phyloP scores from a whole-genome alignment of 768 basidiomycete species.

The Phaeolepiota aurea region DNA sequence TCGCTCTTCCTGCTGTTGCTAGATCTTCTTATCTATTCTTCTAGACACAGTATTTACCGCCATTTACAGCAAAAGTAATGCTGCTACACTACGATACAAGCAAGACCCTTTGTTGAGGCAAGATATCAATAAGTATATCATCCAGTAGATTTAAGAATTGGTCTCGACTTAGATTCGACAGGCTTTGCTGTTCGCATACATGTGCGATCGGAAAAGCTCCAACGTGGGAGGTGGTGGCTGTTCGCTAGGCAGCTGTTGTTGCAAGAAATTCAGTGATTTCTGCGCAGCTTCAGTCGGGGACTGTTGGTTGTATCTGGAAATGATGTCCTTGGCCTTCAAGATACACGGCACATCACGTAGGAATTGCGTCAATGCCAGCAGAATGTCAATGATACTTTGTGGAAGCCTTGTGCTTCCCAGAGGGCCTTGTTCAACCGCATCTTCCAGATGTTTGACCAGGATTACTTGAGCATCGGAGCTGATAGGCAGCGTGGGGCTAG shows the following conservation, averaged over 20 bases:
- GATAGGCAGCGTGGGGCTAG: constrained; percentile 11
- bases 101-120: too few species aligned
- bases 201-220: constrained; percentile 23
- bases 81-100: too few species aligned
- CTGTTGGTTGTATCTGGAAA: constrained; percentile 16
- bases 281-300: constrained; percentile 17
- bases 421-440: constrained; percentile 17
- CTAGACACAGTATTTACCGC: too few species aligned
- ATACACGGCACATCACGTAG: constrained; percentile 18
- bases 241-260: constrained; percentile 9
- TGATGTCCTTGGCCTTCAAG: constrained; percentile 17
- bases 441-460: constrained; percentile 19
- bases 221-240: constrained; percentile 8
- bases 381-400: constrained; percentile 19
- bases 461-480: constrained; percentile 15
- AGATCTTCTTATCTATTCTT: too few species aligned
- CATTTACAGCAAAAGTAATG: too few species aligned
- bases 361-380: constrained; percentile 19
- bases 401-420: constrained; percentile 16
- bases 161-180: too few species aligned
- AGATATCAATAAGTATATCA: too few species aligned
- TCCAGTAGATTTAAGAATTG: too few species aligned
- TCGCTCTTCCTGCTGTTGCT: too few species aligned
- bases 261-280: constrained; percentile 15
- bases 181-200: constrained; percentile 25